Evolutionary conservation across 768 basidiomycete genomes (phyloP), one percentile per base, ranked within the genome.

Genomic region (Gyrodon lividus): DNA sequence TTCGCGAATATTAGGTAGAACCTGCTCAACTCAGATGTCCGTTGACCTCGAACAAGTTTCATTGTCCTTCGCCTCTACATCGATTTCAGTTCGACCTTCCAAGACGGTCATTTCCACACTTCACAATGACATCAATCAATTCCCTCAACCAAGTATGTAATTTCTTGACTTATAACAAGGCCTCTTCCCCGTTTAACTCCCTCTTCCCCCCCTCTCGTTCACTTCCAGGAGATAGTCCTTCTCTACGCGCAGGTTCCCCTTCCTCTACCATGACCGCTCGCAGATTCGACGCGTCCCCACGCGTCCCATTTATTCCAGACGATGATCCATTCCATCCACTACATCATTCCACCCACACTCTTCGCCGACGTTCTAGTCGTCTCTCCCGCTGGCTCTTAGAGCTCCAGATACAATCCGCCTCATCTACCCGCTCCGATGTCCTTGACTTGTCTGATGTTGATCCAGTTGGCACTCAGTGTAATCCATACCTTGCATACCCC

Each of bases 361-460:
- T 72, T 54, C 67, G 64, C 16, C 72, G 70, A 17, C 70, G 71
- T 33, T 69, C 74, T 14, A 74, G 71, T 54, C 75, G 65, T 46
- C 58, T 77, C 35, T 72, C 75, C 33, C 70, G 63, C n/a, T 78
- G 77, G 77, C 67, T 79, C 16, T 64, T 60, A 3, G 77, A 78
- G 19, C 70, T 76, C 46, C 72, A 70, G 48, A 44, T 59, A 22
- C 62, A 57, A 33, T 53, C 60, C 9, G 44, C 56, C 14, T 53
- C 59, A 40, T 40, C 54, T 33, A 48, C 57, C n/a, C 41, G 17
- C 8, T 37, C 37, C 8, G 61, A 60, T 28, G 44, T 56, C 33
- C 45, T 56, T 24, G 56, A 59, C 51, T 51, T 61, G 33, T 56
- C 54, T 9, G 50, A 66, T 30, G 56, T 58, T 34, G 62, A 63